Conservation (phyloP, 2,329 filamentous ascomycete genomes). For the Pseudonectria foliicola region DNA sequence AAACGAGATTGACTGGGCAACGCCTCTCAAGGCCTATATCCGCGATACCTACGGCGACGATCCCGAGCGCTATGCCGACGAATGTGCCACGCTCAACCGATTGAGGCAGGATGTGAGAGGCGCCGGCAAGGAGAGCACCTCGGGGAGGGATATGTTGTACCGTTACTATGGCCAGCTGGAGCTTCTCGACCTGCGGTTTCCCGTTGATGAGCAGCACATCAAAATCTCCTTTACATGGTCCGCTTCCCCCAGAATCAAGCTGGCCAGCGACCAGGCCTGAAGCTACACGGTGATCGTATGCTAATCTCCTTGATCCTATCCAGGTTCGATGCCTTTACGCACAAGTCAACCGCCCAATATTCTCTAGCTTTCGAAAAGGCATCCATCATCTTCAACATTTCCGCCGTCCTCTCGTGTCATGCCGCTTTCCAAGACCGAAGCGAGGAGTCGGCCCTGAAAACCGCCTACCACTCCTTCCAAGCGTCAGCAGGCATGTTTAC, state of each 20-base stretch:
- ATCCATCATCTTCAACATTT: conserved; percentile 99
- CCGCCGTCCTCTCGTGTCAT: conserved; percentile 91
- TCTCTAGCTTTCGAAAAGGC: conserved; percentile 97
- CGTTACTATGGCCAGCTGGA: conserved; percentile 97
- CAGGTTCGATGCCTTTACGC: conserved; percentile 99
- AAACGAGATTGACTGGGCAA: conserved; percentile 97
- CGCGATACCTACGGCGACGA: conserved; percentile 92
- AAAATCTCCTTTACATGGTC: conserved; percentile 99
- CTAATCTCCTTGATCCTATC: conserved; percentile 3
- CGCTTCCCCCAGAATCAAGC: neutral
- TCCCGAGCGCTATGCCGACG: conserved; percentile 89
- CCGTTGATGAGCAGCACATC: conserved; percentile 97
- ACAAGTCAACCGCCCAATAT: conserved; percentile 94
- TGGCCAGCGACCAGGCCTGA: neutral
- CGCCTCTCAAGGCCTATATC: conserved; percentile 88
- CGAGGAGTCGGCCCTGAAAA: conserved; percentile 89
- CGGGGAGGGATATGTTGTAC: conserved; percentile 87
- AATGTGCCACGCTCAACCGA: conserved; percentile 89
- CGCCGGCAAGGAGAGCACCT: conserved; percentile 91
- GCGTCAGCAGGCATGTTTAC: conserved; percentile 99
- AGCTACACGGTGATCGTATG: neutral
- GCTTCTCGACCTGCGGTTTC: conserved; percentile 86
- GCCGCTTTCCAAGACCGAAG: conserved; percentile 86
- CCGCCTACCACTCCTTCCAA: conserved; percentile 96
- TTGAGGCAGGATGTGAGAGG: conserved; percentile 97